phyloP scores from a whole-genome alignment of 768 basidiomycete species.

The Leccinum arenicola region DNA sequence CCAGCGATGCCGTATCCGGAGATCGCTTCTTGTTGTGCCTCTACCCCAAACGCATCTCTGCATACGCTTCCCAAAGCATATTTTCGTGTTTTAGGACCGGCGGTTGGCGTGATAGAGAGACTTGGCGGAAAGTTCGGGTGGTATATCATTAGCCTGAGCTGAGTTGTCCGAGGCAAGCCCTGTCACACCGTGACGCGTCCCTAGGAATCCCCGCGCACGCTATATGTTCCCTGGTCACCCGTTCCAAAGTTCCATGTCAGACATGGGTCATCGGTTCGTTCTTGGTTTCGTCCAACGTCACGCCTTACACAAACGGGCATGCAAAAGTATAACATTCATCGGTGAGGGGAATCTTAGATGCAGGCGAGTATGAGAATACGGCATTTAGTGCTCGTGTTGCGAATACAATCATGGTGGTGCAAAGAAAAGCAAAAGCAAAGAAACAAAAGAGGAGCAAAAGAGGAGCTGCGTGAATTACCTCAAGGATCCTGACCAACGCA shows the following conservation, averaged over 20 bases:
- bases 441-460: no score
- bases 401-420: slow-evolving; percentile 14
- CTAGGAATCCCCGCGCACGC: no score
- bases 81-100: background rate
- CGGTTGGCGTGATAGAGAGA: slow-evolving; percentile 39
- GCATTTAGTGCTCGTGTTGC: background rate
- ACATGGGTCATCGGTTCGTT: no score
- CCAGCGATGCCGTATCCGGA: slow-evolving; percentile 78
- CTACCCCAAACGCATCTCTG: slow-evolving; percentile 26
- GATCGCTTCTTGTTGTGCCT: slow-evolving; percentile 58
- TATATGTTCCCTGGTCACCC: no score
- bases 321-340: background rate
- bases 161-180: background rate
- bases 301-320: background rate
- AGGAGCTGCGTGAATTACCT: background rate
- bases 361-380: background rate
- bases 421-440: background rate
- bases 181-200: no score
- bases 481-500: background rate
- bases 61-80: background rate
- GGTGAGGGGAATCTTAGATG: background rate
- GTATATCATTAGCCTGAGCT: background rate
- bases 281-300: no score
- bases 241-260: no score
- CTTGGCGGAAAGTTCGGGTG: slow-evolving; percentile 45